Evolutionary conservation across 441 rosid species (phyloP).

Genomic region (Eruca vesicaria): DNA sequence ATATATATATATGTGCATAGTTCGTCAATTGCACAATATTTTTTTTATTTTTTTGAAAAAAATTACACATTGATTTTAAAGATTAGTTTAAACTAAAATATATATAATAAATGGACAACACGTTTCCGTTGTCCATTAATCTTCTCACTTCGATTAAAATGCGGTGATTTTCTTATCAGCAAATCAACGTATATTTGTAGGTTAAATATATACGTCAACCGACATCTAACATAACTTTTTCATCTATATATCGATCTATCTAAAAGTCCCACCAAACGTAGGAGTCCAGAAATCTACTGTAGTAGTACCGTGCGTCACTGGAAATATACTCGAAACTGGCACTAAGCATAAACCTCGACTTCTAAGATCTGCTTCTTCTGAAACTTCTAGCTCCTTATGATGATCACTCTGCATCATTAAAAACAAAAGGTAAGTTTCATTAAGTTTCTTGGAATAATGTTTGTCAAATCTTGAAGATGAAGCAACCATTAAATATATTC

Average conservation of each 20-base stretch:
- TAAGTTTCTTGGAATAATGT: background rate
- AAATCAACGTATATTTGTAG: background rate
- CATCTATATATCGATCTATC: background rate
- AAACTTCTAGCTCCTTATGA: background rate
- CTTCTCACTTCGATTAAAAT: background rate
- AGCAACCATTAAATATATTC: background rate
- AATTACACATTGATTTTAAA: too few relatives aligned
- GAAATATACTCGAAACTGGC: background rate
- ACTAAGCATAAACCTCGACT: background rate
- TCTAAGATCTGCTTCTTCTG: background rate
- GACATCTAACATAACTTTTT: background rate
- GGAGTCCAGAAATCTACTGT: background rate
- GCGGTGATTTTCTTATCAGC: background rate
- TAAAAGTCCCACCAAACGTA: background rate
- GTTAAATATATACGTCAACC: background rate
- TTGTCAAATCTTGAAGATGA: background rate
- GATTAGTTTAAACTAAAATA: too few relatives aligned
- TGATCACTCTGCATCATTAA: background rate
- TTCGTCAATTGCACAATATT: too few relatives aligned
- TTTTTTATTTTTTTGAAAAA: too few relatives aligned
- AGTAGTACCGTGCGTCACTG: background rate
- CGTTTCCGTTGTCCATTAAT: background rate
- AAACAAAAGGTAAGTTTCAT: background rate
- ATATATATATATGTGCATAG: too few relatives aligned
- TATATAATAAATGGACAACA: too few relatives aligned